Percentiles rank a stretch among this genome's conserved stretches.
phyloP scores from a whole-genome alignment of 202 grass and related monocot species.

The Sporobolus alterniflorus region DNA sequence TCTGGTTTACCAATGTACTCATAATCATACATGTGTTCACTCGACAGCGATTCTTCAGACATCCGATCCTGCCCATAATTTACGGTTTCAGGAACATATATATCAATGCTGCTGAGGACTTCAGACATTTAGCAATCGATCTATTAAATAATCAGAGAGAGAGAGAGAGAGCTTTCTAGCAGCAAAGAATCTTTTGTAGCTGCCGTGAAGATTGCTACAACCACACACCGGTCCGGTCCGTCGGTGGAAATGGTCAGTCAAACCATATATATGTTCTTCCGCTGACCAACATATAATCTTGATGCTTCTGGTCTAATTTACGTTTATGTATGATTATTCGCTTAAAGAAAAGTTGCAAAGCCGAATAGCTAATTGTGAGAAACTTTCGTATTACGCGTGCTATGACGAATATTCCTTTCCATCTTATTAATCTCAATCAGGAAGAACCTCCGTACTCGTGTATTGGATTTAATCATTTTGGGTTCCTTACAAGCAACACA shows the following conservation, averaged over 20 bases:
- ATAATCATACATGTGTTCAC: no score
- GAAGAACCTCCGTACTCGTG: no score
- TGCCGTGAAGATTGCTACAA: slow-evolving; percentile 46
- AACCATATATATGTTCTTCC: background rate
- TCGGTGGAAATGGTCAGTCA: slow-evolving; percentile 32
- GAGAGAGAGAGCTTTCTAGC: slow-evolving; percentile 8
- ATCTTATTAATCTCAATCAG: no score
- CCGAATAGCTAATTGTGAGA: background rate
- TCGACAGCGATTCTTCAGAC: no score
- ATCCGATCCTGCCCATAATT: no score
- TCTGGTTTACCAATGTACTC: no score
- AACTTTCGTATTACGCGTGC: background rate
- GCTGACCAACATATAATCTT: background rate
- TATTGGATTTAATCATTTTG: no score
- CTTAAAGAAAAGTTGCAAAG: background rate
- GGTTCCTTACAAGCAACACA: no score
- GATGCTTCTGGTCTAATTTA: background rate
- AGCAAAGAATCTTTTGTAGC: slow-evolving; percentile 20
- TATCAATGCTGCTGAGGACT: no score
- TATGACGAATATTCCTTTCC: background rate
- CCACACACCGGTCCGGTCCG: background rate
- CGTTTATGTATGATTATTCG: background rate
- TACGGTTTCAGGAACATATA: no score
- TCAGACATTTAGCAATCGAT: no score
- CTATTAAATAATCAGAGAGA: no score